phyloP scores from a whole-genome alignment of 352 stramenopile species.

The Aphanomyces euteiches region DNA sequence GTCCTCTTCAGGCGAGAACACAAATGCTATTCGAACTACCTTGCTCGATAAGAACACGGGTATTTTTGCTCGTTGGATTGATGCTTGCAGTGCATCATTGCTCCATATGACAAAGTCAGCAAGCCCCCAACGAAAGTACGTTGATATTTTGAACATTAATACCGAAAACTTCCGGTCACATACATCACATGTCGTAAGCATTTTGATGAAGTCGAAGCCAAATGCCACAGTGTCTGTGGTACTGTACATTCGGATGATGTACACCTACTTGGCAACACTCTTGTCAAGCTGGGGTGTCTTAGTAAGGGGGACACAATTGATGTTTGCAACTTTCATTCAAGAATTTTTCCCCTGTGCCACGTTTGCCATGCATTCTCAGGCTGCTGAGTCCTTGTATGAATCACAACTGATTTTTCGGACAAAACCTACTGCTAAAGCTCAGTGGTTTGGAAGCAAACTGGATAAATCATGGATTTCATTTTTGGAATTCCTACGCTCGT shows the following conservation, averaged over 20 bases:
- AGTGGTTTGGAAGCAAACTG: conserved; percentile 28
- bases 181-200: not conserved
- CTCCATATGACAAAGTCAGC: not conserved
- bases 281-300: conserved; percentile 11
- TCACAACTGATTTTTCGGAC: conserved; percentile 19
- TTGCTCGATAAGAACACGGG: not conserved
- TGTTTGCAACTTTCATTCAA: conserved; percentile 24
- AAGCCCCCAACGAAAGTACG: conserved; percentile 2
- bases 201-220: not conserved
- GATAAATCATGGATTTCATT: conserved; percentile 44
- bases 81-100: conserved; percentile 11
- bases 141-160: not conserved
- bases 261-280: not conserved
- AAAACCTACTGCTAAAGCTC: conserved; percentile 1
- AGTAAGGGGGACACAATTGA: not conserved
- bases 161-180: not conserved
- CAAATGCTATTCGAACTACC: not conserved
- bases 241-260: not conserved
- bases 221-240: conserved; percentile 1
- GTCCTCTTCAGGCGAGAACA: not conserved
- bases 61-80: not conserved
- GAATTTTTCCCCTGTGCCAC: conserved; percentile 24
- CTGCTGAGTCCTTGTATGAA: not conserved
- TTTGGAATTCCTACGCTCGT: conserved; percentile 68
- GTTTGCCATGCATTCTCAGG: conserved; percentile 9